Conservation (phyloP, 305 asterid genomes). For the Plantago lanceolata region DNA sequence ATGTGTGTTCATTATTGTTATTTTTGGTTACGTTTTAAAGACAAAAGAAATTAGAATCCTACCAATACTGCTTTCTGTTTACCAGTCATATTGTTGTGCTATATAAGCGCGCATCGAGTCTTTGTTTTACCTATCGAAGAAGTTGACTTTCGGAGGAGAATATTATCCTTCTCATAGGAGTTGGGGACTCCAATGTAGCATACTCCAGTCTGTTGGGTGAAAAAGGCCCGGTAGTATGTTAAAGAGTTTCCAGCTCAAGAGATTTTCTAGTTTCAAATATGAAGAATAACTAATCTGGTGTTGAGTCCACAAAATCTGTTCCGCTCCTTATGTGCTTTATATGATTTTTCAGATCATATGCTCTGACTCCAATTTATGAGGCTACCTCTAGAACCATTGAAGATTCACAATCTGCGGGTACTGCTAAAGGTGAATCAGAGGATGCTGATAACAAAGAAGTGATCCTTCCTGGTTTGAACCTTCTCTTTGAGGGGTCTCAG, state of each 20-base stretch:
- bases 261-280: not conserved
- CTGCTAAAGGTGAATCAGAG: conserved; percentile 63
- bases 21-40: too few species aligned
- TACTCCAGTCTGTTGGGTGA: too few species aligned
- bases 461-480: conserved; percentile 85
- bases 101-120: not conserved
- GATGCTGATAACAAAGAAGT: conserved; percentile 84
- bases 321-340: conserved; percentile 21
- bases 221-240: not conserved
- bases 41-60: too few species aligned
- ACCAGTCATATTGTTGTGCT: not conserved
- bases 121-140: not conserved
- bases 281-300: not conserved
- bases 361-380: conserved; percentile 67
- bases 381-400: conserved; percentile 53
- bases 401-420: conserved; percentile 49
- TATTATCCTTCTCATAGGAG: too few species aligned
- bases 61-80: too few species aligned
- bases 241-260: not conserved
- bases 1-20: too few species aligned
- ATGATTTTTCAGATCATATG: conserved; percentile 71
- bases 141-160: not conserved
- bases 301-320: conserved; percentile 17
- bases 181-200: too few species aligned
- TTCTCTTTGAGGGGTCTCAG: conserved; percentile 85